These are phyloP conservation scores for Candida lessepsii DNA, from an alignment of 805 yeast genomes.

Conservation along the genomic window DNA sequence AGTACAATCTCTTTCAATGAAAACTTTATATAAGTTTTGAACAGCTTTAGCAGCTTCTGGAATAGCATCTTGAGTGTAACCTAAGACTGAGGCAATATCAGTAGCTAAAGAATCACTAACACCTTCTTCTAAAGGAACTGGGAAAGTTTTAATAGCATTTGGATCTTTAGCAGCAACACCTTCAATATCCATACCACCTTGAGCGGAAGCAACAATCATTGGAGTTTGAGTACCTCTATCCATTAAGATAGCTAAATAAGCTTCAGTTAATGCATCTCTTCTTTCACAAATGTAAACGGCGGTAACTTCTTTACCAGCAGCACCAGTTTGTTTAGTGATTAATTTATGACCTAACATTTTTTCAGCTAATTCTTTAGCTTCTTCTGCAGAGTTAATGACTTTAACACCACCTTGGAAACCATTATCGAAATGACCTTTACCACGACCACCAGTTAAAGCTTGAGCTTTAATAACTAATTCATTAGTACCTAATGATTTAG, in stretches of 20 bases:
- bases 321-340: slow-evolving; percentile 97
- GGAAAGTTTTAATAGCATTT: slow-evolving; percentile 84
- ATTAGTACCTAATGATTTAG: slow-evolving; percentile 69
- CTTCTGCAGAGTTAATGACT: slow-evolving; percentile 78
- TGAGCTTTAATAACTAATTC: slow-evolving; percentile 97
- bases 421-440: slow-evolving; percentile 95
- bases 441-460: slow-evolving; percentile 99
- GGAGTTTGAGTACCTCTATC: slow-evolving; percentile 92
- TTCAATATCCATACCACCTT: slow-evolving; percentile 99
- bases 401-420: slow-evolving; percentile 97
- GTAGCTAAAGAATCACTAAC: slow-evolving; percentile 75
- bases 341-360: slow-evolving; percentile 91
- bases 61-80: slow-evolving; percentile 74
- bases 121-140: slow-evolving; percentile 74
- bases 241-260: slow-evolving; percentile 90
- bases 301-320: slow-evolving; percentile 94
- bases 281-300: slow-evolving; percentile 96
- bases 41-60: slow-evolving; percentile 87
- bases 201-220: slow-evolving; percentile 90
- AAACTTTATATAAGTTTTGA: slow-evolving; percentile 83
- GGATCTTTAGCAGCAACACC: slow-evolving; percentile 95
- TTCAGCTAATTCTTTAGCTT: slow-evolving; percentile 80
- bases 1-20: slow-evolving; percentile 90
- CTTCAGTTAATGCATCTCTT: slow-evolving; percentile 90
- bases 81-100: slow-evolving; percentile 75